Base-by-base conservation (phyloP, 495 filamentous ascomycete species). In the Penicillium simplicissimum region DNA sequence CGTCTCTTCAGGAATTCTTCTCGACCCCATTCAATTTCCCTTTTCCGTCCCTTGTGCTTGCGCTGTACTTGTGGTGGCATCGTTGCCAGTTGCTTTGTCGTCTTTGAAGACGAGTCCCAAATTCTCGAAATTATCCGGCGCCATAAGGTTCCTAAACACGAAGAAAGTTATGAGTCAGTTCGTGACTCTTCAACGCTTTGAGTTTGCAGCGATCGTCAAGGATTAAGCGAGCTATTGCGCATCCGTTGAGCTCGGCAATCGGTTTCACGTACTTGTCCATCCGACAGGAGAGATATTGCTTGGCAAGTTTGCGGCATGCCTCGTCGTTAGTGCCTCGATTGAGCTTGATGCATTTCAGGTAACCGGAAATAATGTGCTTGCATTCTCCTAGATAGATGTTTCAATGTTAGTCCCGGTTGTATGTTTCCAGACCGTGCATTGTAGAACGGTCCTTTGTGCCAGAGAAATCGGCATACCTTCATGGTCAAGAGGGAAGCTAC, bases 401-500 rank as follows among this genome's bases (percentile, higher is more conserved):
- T 3, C 7, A 9, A 1, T 47, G 19, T 52, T 47, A 60, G 63
- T 36, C 33, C 33, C 19, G 8, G 36, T 45, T 42, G 11, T 42
- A 2, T 25, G 40, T 10, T 25, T 8, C 35, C 33, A 40, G 17
- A 49, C 25, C 31, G 2, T 2, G 35, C 15, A 35, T 45, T 31
- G 21, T 23, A 17, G 34, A 35, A n/a, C 2, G 52, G 8, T 10
- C 14, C 1, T 33, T 13, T 48, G 14, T 8, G 45, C 28, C 5
- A 52, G 51, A 37, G 33, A 54, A 37, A 25, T 28, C 17, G 25
- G 34, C 62, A 40, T 79, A 93, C 92, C 93, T 68, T 96, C 92
- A 65, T 97, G 94, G 71, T 98, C 95, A 47, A 98, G 87, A 23
- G 95, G 95, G 69, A 98, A 98, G 73, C 92, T 96, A 47, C 95